phyloP scores from a whole-genome alignment of 352 stramenopile species.

The Phytophthora pisi region DNA sequence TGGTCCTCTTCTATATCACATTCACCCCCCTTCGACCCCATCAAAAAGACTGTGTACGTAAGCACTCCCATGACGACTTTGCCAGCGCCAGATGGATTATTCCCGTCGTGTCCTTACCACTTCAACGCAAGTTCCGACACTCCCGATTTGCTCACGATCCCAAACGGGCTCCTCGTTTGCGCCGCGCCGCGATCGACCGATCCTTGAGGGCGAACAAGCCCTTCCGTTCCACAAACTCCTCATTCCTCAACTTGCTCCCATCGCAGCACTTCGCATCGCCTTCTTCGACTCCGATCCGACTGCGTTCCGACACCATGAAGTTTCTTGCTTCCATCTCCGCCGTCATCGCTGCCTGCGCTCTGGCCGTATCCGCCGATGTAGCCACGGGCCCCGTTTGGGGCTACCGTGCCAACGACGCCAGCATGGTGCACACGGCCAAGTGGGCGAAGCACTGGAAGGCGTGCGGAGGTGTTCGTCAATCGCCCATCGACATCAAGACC shows the following conservation, averaged over 20 bases:
- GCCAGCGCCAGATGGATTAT: no score
- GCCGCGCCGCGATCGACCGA: conserved; percentile 1
- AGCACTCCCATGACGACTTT: no score
- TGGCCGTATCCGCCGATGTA: conserved; percentile 24
- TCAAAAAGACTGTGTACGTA: no score
- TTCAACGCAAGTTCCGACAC: conserved; percentile 19
- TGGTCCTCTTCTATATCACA: no score
- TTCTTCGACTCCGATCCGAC: conserved; percentile 15
- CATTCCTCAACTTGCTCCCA: conserved; percentile 30
- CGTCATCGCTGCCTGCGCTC: conserved; percentile 19
- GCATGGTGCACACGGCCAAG: conserved; percentile 30
- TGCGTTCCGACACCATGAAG: conserved; percentile 29
- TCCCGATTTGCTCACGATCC: conserved; percentile 13
- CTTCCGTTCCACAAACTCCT: not conserved
- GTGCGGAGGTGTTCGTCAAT: conserved; percentile 44
- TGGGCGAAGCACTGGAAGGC: conserved; percentile 32
- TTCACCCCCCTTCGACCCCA: no score
- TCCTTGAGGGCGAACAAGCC: not conserved
- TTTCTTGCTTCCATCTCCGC: conserved; percentile 25
- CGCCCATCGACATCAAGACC: conserved; percentile 48
- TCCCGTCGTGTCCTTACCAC: conserved; percentile 8
- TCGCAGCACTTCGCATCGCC: conserved; percentile 20
- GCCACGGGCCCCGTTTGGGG: conserved; percentile 30
- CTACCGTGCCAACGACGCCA: conserved; percentile 31
- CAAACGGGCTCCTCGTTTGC: conserved; percentile 18